Conservation (phyloP, 495 filamentous ascomycete genomes). For the Tuber magnatum region DNA sequence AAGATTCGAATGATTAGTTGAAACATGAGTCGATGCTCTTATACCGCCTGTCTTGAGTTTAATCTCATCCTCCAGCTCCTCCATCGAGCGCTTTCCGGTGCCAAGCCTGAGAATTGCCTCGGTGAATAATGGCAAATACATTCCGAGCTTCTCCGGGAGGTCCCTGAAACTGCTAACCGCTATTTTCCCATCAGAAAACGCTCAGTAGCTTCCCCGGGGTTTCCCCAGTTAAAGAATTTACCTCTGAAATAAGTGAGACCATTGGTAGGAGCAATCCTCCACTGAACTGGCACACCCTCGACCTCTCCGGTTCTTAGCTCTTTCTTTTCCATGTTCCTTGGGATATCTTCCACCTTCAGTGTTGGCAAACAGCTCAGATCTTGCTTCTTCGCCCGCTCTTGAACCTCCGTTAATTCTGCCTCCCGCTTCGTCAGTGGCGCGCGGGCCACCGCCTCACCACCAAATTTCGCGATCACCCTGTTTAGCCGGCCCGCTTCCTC, state of each 20-base stretch:
- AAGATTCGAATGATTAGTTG: slow-evolving; percentile 65
- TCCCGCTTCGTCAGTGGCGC: slow-evolving; percentile 65
- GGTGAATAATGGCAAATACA: slow-evolving; percentile 82
- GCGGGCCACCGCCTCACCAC: slow-evolving; percentile 62
- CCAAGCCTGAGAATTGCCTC: slow-evolving; percentile 88
- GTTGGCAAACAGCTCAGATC: slow-evolving; percentile 84
- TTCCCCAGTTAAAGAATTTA: neutral
- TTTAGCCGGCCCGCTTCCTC: slow-evolving; percentile 68
- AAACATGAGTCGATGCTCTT: slow-evolving; percentile 66
- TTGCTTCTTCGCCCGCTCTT: slow-evolving; percentile 70
- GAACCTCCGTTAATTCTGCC: slow-evolving; percentile 69
- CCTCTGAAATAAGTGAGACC: slow-evolving; percentile 91
- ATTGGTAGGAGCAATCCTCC: slow-evolving; percentile 88
- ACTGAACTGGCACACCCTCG: slow-evolving; percentile 66
- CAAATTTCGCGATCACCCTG: slow-evolving; percentile 56
- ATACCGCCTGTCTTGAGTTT: slow-evolving; percentile 96
- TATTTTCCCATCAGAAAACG: slow-evolving; percentile 7
- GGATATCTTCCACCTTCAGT: slow-evolving; percentile 79
- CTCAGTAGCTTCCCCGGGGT: neutral
- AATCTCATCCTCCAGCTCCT: slow-evolving; percentile 88
- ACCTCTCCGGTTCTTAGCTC: slow-evolving; percentile 60
- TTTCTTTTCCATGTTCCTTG: slow-evolving; percentile 64
- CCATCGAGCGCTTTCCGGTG: slow-evolving; percentile 79
- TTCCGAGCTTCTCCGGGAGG: slow-evolving; percentile 75
- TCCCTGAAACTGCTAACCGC: slow-evolving; percentile 67